A percentile compares a stretch with the other conserved stretches of the same genome.
phyloP scores from a whole-genome alignment of 208 protist species.

The Acanthamoeba castellanii region DNA sequence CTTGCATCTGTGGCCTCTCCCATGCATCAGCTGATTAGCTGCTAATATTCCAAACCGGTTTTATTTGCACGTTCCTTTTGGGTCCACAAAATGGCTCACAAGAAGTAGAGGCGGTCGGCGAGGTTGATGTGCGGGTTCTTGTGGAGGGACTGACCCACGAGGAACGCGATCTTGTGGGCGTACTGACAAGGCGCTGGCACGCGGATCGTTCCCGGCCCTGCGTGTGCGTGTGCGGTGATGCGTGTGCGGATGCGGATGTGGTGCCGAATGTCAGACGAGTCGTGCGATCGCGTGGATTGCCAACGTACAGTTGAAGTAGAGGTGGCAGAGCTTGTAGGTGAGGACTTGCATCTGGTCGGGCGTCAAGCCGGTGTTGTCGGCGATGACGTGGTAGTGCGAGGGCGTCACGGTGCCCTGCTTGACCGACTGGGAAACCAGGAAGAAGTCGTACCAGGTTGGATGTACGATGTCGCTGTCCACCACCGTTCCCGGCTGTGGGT shows the following conservation, averaged over 20 bases:
- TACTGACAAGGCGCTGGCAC: constrained; percentile 82
- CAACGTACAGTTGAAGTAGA: constrained; percentile 82
- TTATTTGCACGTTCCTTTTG: no score
- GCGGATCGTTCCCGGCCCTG: constrained; percentile 68
- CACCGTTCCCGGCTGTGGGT: constrained; percentile 80
- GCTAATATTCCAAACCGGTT: no score
- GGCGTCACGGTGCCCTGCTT: constrained; percentile 80
- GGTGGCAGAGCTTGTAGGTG: constrained; percentile 77
- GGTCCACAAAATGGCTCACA: no score
- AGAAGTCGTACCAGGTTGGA: constrained; percentile 82
- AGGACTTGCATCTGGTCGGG: constrained; percentile 70
- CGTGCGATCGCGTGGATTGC: no score
- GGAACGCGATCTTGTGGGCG: constrained; percentile 82
- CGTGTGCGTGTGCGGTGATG: not conserved
- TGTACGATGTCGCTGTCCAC: constrained; percentile 68
- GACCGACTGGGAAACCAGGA: constrained; percentile 77
- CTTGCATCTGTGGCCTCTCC: no score
- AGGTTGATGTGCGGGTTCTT: not conserved
- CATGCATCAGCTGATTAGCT: no score
- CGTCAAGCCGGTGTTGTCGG: constrained; percentile 36
- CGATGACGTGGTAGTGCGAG: constrained; percentile 82
- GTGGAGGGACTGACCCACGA: constrained; percentile 76
- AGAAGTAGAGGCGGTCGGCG: constrained; percentile 24
- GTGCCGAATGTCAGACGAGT: no score
- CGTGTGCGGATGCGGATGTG: not conserved